These are phyloP conservation scores for Colletotrichum salicis DNA, from an alignment of 2,329 filamentous ascomycete species.

Conservation along the genomic window DNA sequence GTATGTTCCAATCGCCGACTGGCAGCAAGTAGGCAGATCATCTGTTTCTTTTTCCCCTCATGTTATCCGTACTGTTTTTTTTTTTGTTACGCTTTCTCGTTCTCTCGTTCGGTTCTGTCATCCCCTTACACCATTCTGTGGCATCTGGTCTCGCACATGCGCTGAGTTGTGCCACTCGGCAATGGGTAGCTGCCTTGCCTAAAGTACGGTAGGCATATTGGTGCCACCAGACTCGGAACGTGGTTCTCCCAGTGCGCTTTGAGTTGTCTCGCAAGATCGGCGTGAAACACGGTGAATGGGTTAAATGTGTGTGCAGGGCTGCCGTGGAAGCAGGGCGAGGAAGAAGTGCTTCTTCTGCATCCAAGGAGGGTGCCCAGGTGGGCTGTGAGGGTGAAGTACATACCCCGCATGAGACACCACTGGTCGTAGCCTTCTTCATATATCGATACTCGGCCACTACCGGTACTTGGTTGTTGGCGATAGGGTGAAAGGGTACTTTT, in stretches of 20 bases:
- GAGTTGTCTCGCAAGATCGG: constrained; percentile 29
- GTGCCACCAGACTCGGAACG: not conserved
- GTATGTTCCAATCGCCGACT: not conserved
- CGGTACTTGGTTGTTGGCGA: constrained; percentile 21
- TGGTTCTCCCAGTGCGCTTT: constrained; percentile 8
- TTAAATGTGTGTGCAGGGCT: constrained; percentile 29
- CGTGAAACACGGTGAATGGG: constrained; percentile 23
- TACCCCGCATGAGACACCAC: constrained; percentile 22
- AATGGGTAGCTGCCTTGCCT: constrained; percentile 5
- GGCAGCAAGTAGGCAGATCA: not conserved
- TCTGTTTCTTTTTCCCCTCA: not conserved
- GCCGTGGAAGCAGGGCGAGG: constrained; percentile 33
- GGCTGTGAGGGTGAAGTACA: constrained; percentile 6
- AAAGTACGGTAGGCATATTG: not conserved
- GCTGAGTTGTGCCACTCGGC: constrained; percentile 1
- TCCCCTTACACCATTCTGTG: not conserved
- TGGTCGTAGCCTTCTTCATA: constrained; percentile 25
- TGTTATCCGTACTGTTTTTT: too few species aligned
- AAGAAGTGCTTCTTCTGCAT: not conserved
- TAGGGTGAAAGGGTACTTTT: not conserved
- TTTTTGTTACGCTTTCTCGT: not conserved
- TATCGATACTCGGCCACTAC: constrained; percentile 4
- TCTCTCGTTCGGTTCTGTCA: not conserved
- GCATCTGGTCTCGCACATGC: not conserved
- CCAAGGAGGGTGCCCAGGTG: not conserved